A percentile compares a stretch with the other conserved stretches of the same genome.
phyloP scores from a whole-genome alignment of 345 rosid genomes.

The Lepidium aucheri region DNA sequence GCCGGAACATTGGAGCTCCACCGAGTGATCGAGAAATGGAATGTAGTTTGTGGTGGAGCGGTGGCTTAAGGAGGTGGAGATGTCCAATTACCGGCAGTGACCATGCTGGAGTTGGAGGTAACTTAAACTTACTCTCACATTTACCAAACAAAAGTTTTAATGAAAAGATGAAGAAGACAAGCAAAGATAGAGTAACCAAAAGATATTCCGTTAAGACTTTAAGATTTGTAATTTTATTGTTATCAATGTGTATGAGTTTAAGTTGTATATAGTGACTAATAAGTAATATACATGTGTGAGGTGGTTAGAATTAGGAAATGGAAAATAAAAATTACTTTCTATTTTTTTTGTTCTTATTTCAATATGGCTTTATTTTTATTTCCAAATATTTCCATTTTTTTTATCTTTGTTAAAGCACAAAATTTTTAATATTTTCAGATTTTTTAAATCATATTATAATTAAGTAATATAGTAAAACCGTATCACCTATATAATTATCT shows the following conservation, averaged over 20 bases:
- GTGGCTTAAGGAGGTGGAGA: constrained; percentile 27
- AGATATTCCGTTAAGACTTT: neutral
- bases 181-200: neutral
- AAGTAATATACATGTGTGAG: too few relatives aligned
- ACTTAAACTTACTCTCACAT: neutral
- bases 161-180: neutral
- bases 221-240: neutral
- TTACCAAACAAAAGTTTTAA: neutral
- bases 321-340: too few relatives aligned
- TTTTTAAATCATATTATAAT: too few relatives aligned
- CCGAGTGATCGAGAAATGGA: constrained; percentile 12
- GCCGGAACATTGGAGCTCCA: neutral
- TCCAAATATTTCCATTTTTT: too few relatives aligned
- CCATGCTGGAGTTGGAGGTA: constrained; percentile 22
- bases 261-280: too few relatives aligned
- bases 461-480: too few relatives aligned
- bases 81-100: constrained; percentile 26
- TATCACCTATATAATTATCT: too few relatives aligned
- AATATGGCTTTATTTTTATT: too few relatives aligned
- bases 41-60: constrained; percentile 15
- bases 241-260: neutral
- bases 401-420: too few relatives aligned
- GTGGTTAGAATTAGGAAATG: too few relatives aligned
- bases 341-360: too few relatives aligned
- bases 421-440: too few relatives aligned